phyloP scores from a whole-genome alignment of 106 monocot genomes.

The Chionographis japonica region DNA sequence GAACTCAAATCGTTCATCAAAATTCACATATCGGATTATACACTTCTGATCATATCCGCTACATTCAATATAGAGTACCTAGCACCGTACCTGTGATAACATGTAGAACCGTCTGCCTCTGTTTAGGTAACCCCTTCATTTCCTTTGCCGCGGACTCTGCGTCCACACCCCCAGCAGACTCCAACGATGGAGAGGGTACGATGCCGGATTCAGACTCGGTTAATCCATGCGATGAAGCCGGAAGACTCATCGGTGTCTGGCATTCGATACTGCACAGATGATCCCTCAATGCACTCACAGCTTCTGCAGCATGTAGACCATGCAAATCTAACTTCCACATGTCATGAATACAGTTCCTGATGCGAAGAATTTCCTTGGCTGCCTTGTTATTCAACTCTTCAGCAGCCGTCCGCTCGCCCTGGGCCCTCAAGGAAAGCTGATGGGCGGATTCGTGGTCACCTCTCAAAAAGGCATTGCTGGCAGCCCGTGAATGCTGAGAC shows the following conservation, averaged over 20 bases:
- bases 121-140: conserved; percentile 13
- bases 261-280: conserved; percentile 60
- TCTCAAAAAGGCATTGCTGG: conserved; percentile 72
- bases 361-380: conserved; percentile 63
- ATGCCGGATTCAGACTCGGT: conserved; percentile 13
- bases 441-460: conserved; percentile 76
- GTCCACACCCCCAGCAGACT: conserved; percentile 6
- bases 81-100: conserved; percentile 69
- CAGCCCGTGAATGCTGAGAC: conserved; percentile 73
- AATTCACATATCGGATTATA: too few relatives aligned
- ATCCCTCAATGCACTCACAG: conserved; percentile 55
- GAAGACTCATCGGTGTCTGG: conserved; percentile 9
- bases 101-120: conserved; percentile 41
- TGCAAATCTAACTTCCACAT: conserved; percentile 87
- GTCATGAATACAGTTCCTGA: conserved; percentile 69
- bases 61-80: background rate
- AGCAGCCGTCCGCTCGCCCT: conserved; percentile 54
- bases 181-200: conserved; percentile 1
- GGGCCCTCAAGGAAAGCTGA: conserved; percentile 51
- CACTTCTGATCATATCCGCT: too few relatives aligned
- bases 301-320: conserved; percentile 92
- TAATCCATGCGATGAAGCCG: conserved; percentile 19
- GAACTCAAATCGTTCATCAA: too few relatives aligned
- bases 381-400: conserved; percentile 62
- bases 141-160: conserved; percentile 5